phyloP scores from a whole-genome alignment of 2,329 filamentous ascomycete species.

The Botrytis squamosa region DNA sequence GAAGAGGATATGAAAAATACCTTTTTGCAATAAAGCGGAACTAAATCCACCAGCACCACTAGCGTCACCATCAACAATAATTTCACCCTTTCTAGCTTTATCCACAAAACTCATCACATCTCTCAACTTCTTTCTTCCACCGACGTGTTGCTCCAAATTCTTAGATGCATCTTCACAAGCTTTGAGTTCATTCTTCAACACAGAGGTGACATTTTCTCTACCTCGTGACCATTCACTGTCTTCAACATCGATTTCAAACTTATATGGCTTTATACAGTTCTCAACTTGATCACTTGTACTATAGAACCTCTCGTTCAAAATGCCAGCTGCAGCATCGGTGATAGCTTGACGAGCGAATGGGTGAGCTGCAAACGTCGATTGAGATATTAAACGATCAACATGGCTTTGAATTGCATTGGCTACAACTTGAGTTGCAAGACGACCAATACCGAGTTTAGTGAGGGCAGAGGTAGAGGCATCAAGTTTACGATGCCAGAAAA shows the following conservation, averaged over 20 bases:
- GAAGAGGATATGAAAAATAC: slow-evolving; percentile 49
- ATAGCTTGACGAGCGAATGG: slow-evolving; percentile 94
- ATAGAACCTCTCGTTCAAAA: slow-evolving; percentile 92
- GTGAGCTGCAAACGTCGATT: slow-evolving; percentile 84
- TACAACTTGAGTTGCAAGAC: slow-evolving; percentile 88
- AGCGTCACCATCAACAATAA: slow-evolving; percentile 77
- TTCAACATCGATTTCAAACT: slow-evolving; percentile 95
- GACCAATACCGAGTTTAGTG: slow-evolving; percentile 90
- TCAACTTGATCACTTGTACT: slow-evolving; percentile 97
- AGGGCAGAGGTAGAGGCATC: slow-evolving; percentile 87
- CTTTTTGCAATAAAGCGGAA: slow-evolving; percentile 76
- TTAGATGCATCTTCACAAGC: slow-evolving; percentile 80
- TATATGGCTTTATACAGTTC: slow-evolving; percentile 98
- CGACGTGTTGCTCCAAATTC: slow-evolving; percentile 72
- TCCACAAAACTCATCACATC: slow-evolving; percentile 93
- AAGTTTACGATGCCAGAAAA: slow-evolving; percentile 92
- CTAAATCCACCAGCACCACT: slow-evolving; percentile 94
- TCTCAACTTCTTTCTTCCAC: slow-evolving; percentile 77
- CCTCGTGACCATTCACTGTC: slow-evolving; percentile 84
- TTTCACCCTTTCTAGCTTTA: slow-evolving; percentile 80
- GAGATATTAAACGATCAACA: slow-evolving; percentile 73
- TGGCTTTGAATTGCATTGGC: slow-evolving; percentile 83
- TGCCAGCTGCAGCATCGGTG: slow-evolving; percentile 81
- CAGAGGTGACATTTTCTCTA: slow-evolving; percentile 74
- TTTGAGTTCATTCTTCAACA: slow-evolving; percentile 83